A percentile compares a stretch with the other conserved stretches of the same genome.
These are phyloP conservation scores for Lolium rigidum DNA, from an alignment of 176 grass and related monocot genomes.

Conservation along the genomic window DNA sequence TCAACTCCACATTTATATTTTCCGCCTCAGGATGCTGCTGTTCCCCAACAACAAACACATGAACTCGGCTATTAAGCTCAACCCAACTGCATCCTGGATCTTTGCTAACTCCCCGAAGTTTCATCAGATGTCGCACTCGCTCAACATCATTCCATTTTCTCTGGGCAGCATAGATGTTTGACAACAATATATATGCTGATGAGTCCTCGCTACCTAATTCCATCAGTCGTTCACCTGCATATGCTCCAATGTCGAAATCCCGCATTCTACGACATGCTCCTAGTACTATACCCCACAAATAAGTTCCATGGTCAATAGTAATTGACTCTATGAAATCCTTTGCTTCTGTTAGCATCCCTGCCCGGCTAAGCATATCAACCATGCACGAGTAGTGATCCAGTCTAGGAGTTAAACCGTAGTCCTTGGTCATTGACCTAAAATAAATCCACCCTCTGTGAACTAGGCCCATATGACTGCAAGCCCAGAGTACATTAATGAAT, in stretches of 20 bases:
- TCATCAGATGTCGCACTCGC: constrained; percentile 74
- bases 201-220: constrained; percentile 58
- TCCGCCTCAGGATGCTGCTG: constrained; percentile 60
- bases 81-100: constrained; percentile 83
- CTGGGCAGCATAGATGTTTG: constrained; percentile 76
- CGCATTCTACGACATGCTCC: constrained; percentile 62
- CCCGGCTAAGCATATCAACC: constrained; percentile 74
- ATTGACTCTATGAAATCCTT: constrained; percentile 79
- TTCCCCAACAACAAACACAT: constrained; percentile 83
- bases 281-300: constrained; percentile 74
- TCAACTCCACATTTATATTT: constrained; percentile 59
- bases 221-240: constrained; percentile 73
- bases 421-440: constrained; percentile 68
- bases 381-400: constrained; percentile 88
- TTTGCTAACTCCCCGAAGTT: constrained; percentile 62
- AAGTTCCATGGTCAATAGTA: constrained; percentile 68
- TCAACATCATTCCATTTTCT: constrained; percentile 73
- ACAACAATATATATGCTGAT: constrained; percentile 76
- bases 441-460: constrained; percentile 76
- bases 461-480: constrained; percentile 84
- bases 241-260: constrained; percentile 64
- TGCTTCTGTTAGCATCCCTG: constrained; percentile 65
- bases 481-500: constrained; percentile 69
- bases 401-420: constrained; percentile 61
- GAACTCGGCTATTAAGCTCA: constrained; percentile 63